Evolutionary conservation across 1,139 yeast genomes (phyloP).

Genomic region (Arxiozyma slooffiae): DNA sequence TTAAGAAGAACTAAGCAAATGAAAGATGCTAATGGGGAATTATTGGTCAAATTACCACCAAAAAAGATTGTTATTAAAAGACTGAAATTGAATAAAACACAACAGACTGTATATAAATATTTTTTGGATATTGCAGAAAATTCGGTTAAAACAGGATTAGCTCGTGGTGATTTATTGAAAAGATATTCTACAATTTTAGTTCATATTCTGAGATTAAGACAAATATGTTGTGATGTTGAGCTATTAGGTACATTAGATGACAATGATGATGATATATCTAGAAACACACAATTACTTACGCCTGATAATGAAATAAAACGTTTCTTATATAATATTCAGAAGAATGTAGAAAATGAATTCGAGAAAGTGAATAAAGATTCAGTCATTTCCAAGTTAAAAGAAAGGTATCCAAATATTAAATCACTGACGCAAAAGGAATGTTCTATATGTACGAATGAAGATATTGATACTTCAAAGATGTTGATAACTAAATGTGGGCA

Average conservation of each 20-base stretch:
- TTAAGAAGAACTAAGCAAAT: constrained; percentile 80
- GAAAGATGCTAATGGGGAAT: constrained; percentile 64
- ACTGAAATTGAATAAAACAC: constrained; percentile 57
- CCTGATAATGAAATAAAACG: constrained; percentile 12
- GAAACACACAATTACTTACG: constrained; percentile 30
- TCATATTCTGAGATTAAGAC: constrained; percentile 74
- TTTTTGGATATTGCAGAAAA: constrained; percentile 59
- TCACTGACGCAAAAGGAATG: constrained; percentile 57
- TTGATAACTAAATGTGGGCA: constrained; percentile 76
- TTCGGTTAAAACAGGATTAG: constrained; percentile 54
- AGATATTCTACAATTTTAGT: constrained; percentile 73
- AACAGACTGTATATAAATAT: constrained; percentile 56
- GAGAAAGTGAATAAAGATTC: constrained; percentile 27
- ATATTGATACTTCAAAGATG: constrained; percentile 46
- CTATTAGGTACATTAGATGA: constrained; percentile 38
- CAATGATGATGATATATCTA: constrained; percentile 33
- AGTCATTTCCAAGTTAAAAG: constrained; percentile 31
- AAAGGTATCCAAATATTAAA: constrained; percentile 24
- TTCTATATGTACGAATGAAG: constrained; percentile 70
- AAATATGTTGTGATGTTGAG: constrained; percentile 77
- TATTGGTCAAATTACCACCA: constrained; percentile 66
- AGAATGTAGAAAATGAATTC: constrained; percentile 2
- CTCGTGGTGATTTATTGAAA: constrained; percentile 59
- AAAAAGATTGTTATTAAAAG: constrained; percentile 64
- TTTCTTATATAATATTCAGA: constrained; percentile 3